Conservation (phyloP, 441 rosid species). For the Hura crepitans region DNA sequence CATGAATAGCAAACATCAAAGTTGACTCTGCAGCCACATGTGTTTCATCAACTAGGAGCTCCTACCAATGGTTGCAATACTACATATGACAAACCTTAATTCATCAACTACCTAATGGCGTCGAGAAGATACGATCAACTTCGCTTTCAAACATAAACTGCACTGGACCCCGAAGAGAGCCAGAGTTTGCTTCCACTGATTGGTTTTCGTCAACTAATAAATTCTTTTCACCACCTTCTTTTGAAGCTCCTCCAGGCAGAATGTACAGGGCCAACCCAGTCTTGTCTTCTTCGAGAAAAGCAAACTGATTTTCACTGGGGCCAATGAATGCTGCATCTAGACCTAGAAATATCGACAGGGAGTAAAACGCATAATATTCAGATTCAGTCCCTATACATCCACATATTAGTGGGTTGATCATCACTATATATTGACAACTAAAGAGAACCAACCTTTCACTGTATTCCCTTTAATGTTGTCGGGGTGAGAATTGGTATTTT, state of each 20-base stretch:
- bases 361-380: constrained; percentile 19
- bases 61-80: constrained; percentile 14
- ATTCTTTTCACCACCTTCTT: constrained; percentile 61
- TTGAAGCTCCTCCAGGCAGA: constrained; percentile 66
- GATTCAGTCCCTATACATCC: constrained; percentile 16
- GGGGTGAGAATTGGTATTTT: constrained; percentile 64
- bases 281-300: constrained; percentile 89
- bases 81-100: constrained; percentile 24
- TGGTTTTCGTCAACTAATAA: constrained; percentile 58
- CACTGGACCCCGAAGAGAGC: constrained; percentile 72
- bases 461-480: constrained; percentile 76
- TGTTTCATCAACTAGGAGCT: constrained; percentile 36
- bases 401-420: constrained; percentile 17
- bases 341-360: constrained; percentile 43
- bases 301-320: constrained; percentile 81
- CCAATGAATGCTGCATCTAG: constrained; percentile 94
- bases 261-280: constrained; percentile 73
- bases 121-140: constrained; percentile 88
- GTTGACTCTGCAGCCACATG: constrained; percentile 68
- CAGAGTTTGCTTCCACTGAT: constrained; percentile 50
- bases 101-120: constrained; percentile 78
- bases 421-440: constrained; percentile 15
- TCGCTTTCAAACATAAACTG: constrained; percentile 91
- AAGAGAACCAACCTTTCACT: constrained; percentile 55
- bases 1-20: constrained; percentile 87